Percentiles rank a stretch among this genome's conserved stretches.
Conservation (phyloP, 2,329 filamentous ascomycete genomes). For the Colletotrichum sp. region DNA sequence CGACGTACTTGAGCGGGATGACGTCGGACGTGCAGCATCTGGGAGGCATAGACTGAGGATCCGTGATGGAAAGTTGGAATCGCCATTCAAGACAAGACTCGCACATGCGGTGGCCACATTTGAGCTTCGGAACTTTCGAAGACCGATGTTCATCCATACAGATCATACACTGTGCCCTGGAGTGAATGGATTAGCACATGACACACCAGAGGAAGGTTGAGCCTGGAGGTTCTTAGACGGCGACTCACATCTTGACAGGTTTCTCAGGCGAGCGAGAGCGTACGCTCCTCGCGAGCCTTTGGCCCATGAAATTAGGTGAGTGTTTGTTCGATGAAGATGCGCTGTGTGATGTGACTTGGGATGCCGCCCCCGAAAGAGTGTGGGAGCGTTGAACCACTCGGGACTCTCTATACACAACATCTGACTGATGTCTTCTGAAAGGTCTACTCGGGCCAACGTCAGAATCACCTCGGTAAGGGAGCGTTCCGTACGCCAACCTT, state of each 20-base stretch:
- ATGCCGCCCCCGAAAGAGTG: conserved; percentile 13
- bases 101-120: conserved; percentile 84
- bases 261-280: conserved; percentile 26
- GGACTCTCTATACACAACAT: conserved; percentile 10
- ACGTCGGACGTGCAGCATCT: conserved; percentile 76
- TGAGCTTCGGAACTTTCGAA: conserved; percentile 70
- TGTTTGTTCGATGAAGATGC: conserved; percentile 16
- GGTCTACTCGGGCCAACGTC: neutral
- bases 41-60: conserved; percentile 84
- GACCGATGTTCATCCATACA: conserved; percentile 73
- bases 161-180: conserved; percentile 72
- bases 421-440: neutral
- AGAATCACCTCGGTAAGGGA: neutral
- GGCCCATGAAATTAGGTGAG: conserved; percentile 4
- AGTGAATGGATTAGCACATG: neutral
- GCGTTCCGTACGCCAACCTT: neutral
- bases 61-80: conserved; percentile 77
- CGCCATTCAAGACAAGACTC: conserved; percentile 73
- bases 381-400: conserved; percentile 10
- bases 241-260: conserved; percentile 30
- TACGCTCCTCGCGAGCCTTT: neutral
- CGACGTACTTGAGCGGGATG: conserved; percentile 78
- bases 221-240: neutral
- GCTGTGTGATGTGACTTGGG: conserved; percentile 21
- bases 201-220: conserved; percentile 2